These are phyloP conservation scores for Onygenales sp. DNA, from an alignment of 2,329 filamentous ascomycete species.

Conservation along the genomic window DNA sequence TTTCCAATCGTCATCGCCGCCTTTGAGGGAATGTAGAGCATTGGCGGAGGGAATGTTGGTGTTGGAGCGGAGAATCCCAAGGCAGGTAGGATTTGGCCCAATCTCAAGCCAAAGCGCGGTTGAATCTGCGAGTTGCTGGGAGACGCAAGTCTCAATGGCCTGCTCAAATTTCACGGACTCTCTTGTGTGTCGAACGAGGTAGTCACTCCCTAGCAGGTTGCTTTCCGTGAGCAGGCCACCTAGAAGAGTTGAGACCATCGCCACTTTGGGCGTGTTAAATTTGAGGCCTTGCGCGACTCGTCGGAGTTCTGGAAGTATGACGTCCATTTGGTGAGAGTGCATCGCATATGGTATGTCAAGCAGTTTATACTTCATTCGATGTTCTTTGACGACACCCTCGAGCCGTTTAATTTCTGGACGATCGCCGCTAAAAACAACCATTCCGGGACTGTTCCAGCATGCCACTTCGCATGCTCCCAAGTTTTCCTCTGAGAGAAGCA, in stretches of 20 bases:
- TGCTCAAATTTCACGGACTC: slow-evolving; percentile 61
- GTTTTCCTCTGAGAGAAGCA: no score
- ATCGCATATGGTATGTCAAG: slow-evolving; percentile 59
- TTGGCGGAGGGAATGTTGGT: slow-evolving; percentile 46
- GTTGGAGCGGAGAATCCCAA: slow-evolving; percentile 57
- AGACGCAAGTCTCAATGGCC: slow-evolving; percentile 50
- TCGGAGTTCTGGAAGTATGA: slow-evolving; percentile 52
- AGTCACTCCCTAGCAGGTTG: slow-evolving; percentile 49
- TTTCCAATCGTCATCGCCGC: slow-evolving; percentile 55
- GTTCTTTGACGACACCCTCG: not conserved
- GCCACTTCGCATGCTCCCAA: no score
- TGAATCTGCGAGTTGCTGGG: slow-evolving; percentile 50
- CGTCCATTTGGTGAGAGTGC: slow-evolving; percentile 56
- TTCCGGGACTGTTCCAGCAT: no score
- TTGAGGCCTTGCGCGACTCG: slow-evolving; percentile 42
- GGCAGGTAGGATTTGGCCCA: slow-evolving; percentile 62
- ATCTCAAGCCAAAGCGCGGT: slow-evolving; percentile 64
- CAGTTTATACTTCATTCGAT: slow-evolving; percentile 29
- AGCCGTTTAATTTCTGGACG: not conserved
- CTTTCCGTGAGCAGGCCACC: no score
- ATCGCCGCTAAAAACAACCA: no score
- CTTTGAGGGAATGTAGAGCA: slow-evolving; percentile 54
- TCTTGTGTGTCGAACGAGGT: slow-evolving; percentile 59
- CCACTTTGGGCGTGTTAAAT: slow-evolving; percentile 48
- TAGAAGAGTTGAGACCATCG: slow-evolving; percentile 39